Conservation (phyloP, 768 basidiomycete species). For the Mycena chlorophos region DNA sequence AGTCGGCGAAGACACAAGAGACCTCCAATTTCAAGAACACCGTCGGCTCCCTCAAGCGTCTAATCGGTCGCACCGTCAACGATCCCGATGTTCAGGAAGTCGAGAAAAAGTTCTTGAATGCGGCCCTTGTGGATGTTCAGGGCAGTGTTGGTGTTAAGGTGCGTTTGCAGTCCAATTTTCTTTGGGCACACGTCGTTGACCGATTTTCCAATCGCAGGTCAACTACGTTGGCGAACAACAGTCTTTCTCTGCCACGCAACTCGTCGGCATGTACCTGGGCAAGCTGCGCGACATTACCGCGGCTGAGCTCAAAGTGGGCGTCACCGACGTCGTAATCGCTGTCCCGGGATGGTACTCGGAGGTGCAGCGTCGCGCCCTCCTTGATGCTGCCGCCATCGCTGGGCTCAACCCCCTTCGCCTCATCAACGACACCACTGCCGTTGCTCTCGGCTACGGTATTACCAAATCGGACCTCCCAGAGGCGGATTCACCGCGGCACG, state of each 20-base stretch:
- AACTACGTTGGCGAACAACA: conserved; percentile 82
- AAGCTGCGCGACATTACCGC: conserved; percentile 88
- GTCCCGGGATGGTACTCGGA: conserved; percentile 98
- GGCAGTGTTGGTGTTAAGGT: conserved; percentile 88
- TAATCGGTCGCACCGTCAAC: conserved; percentile 76
- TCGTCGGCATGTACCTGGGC: conserved; percentile 87
- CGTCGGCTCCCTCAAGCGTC: conserved; percentile 86
- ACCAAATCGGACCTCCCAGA: conserved; percentile 96
- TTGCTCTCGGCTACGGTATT: conserved; percentile 97
- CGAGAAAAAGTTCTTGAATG: conserved; percentile 92
- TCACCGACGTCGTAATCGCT: conserved; percentile 92
- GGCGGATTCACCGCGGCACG: conserved; percentile 74
- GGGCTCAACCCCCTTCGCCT: conserved; percentile 89
- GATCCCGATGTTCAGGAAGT: conserved; percentile 81
- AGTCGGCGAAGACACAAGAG: conserved; percentile 95
- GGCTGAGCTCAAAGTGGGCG: conserved; percentile 79
- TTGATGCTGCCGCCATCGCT: conserved; percentile 88
- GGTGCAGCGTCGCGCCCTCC: conserved; percentile 82
- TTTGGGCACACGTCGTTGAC: conserved; percentile 13
- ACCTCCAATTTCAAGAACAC: conserved; percentile 99
- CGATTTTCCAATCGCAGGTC: conserved; percentile 56
- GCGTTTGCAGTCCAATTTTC: conserved; percentile 28
- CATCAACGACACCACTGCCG: conserved; percentile 96
- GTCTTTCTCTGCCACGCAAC: conserved; percentile 84
- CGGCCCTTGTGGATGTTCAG: conserved; percentile 78